These are phyloP conservation scores for Solidago caesia DNA, from an alignment of 129 eudicot species.

Conservation along the genomic window DNA sequence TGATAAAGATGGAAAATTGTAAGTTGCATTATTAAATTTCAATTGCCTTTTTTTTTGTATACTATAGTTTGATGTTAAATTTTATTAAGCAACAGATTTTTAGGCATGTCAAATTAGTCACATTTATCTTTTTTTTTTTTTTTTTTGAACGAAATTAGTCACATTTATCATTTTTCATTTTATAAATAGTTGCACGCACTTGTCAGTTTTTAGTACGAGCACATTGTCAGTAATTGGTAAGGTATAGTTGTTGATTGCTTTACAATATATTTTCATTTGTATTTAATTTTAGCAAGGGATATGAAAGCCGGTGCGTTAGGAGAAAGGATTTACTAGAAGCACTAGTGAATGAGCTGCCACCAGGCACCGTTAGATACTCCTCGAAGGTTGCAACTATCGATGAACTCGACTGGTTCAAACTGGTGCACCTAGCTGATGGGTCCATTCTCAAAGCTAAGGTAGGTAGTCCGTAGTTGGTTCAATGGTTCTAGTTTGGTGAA, in stretches of 20 bases:
- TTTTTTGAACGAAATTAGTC: too few relatives aligned
- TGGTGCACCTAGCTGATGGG: conserved; percentile 74
- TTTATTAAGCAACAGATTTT: too few relatives aligned
- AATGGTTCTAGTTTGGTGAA: not conserved
- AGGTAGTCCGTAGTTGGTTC: not conserved
- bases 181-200: too few relatives aligned
- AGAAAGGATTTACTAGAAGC: conserved; percentile 65
- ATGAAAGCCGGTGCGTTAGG: conserved; percentile 66
- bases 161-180: too few relatives aligned
- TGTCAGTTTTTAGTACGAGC: too few relatives aligned
- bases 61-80: not conserved
- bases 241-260: not conserved
- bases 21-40: conserved; percentile 12
- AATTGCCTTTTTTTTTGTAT: not conserved
- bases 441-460: conserved; percentile 60
- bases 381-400: conserved; percentile 68
- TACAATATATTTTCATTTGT: not conserved
- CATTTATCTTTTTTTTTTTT: too few relatives aligned
- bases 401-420: conserved; percentile 52
- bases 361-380: conserved; percentile 61
- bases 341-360: conserved; percentile 57
- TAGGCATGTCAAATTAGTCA: too few relatives aligned
- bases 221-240: too few relatives aligned
- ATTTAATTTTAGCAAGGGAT: conserved; percentile 36
- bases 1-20: conserved; percentile 39